A percentile compares a stretch with the other conserved stretches of the same genome.
phyloP scores from a whole-genome alignment of 352 stramenopile species.

The Thalassiosira exigua region DNA sequence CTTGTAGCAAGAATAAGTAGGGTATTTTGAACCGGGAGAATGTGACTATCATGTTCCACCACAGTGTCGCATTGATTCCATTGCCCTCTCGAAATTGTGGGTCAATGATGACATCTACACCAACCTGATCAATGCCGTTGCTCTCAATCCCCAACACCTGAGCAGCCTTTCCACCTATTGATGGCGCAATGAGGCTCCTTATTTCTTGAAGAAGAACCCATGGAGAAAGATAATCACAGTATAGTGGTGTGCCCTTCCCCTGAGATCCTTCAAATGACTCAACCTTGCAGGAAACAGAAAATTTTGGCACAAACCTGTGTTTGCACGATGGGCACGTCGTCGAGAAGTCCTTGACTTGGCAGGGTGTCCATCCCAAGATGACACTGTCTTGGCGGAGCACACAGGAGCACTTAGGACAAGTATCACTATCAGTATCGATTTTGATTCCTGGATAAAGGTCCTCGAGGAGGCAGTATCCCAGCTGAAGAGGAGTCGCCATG shows the following conservation, averaged over 20 bases:
- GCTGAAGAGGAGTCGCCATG: slow-evolving; percentile 38
- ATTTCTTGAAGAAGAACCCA: slow-evolving; percentile 86
- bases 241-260: slow-evolving; percentile 74
- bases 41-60: slow-evolving; percentile 84
- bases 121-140: slow-evolving; percentile 8
- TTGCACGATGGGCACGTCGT: slow-evolving; percentile 81
- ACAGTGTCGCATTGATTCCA: slow-evolving; percentile 77
- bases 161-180: slow-evolving; percentile 36
- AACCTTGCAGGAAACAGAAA: slow-evolving; percentile 69
- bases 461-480: slow-evolving; percentile 52
- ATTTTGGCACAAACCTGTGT: slow-evolving; percentile 84
- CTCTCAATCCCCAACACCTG: slow-evolving; percentile 27
- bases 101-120: slow-evolving; percentile 74
- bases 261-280: slow-evolving; percentile 77
- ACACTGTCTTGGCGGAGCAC: slow-evolving; percentile 76
- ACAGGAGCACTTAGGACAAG: slow-evolving; percentile 75
- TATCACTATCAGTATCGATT: slow-evolving; percentile 70
- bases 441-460: slow-evolving; percentile 56
- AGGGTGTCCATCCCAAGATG: slow-evolving; percentile 74
- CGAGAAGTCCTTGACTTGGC: slow-evolving; percentile 78
- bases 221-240: slow-evolving; percentile 85
- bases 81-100: slow-evolving; percentile 67
- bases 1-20: slow-evolving; percentile 82
- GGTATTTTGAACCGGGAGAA: slow-evolving; percentile 76
- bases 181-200: slow-evolving; percentile 57